Percentiles rank a stretch among this genome's conserved stretches.
Evolutionary conservation across 2,329 filamentous ascomycete genomes (phyloP).

Genomic region (Raffaelea ambrosiae): DNA sequence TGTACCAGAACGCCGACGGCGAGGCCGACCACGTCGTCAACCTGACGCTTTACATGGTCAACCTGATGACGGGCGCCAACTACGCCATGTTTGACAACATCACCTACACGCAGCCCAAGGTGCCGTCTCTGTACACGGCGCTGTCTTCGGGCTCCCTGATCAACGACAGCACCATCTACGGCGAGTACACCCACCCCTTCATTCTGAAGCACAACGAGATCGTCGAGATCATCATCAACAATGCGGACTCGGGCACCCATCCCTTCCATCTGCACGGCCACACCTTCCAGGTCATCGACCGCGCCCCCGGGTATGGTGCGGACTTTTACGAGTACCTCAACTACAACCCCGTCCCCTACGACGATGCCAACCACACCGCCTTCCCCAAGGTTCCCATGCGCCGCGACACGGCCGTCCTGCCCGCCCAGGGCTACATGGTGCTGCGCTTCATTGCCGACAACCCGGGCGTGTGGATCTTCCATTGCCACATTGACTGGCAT

Average conservation of each 20-base stretch:
- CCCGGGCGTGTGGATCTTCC: constrained; percentile 55
- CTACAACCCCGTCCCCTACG: constrained; percentile 23
- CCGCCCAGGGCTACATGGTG: constrained; percentile 58
- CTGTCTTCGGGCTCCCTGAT: constrained; percentile 51
- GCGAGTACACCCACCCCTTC: constrained; percentile 38
- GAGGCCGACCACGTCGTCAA: constrained; percentile 56
- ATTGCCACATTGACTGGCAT: constrained; percentile 79
- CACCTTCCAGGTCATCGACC: constrained; percentile 52
- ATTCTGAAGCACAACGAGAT: constrained; percentile 58
- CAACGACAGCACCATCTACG: constrained; percentile 54
- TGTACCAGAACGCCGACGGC: constrained; percentile 54
- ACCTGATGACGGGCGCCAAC: constrained; percentile 39
- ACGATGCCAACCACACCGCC: constrained; percentile 17
- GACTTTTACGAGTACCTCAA: constrained; percentile 43
- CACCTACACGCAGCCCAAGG: constrained; percentile 65
- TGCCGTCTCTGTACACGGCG: constrained; percentile 72
- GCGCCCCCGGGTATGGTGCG: constrained; percentile 48
- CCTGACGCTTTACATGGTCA: constrained; percentile 58
- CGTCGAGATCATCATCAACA: constrained; percentile 74
- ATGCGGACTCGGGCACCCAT: constrained; percentile 60
- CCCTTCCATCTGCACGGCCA: constrained; percentile 75
- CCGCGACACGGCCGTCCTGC: constrained; percentile 59
- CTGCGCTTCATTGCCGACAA: constrained; percentile 61
- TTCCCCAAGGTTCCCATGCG: constrained; percentile 52
- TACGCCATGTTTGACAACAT: constrained; percentile 67